Base-by-base conservation (phyloP, 805 yeast genomes). In the Citeromyces matritensis region DNA sequence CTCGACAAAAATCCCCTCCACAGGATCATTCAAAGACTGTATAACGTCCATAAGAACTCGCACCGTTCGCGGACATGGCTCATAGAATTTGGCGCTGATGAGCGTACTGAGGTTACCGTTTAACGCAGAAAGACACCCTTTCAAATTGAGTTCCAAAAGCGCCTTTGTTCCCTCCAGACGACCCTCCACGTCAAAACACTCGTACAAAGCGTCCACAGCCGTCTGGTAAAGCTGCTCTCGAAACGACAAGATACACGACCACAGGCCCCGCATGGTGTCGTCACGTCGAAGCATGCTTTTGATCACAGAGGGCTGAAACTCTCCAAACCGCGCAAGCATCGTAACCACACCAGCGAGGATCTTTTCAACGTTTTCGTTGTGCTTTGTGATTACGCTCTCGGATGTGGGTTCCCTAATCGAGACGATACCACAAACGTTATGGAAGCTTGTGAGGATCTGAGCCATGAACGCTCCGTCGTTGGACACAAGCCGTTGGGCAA, bases 151-250 rank as follows among this genome's bases (percentile, higher is more conserved):
- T 7, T 51, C 49, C 15, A 85, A 51, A 24, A 75, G 45, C 4
- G 62, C 64, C 30, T 61, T 68, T n/a, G 82, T 60, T 24, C 85
- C 83, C 48, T 81, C 94, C 24, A 70, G 53, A 43, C 95, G 65
- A 11, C 86, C 95, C 34, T 71, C 74, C 9, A 75, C 81, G 48
- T 84, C 93, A 48, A 70, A 79, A 0, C 81, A 70, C 40, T 81
- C 88, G 42, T 79, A 77, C 3, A 85, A 48, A 13, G 83, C 60
- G 38, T 77, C 77, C 5, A 80, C 63, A 1, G 86, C 78, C 1
- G 76, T 63, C 44, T 82, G 84, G 36, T 74, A 77, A 3, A 77
- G 51, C 11, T 53, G 55, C 14, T 57, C 57, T 30, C 66, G 59
- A 0, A 85, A 71, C 1, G 86, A 71, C 33, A 83, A 69, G 3